phyloP scores from a whole-genome alignment of 805 yeast genomes.

The Candida arabinofermentans region DNA sequence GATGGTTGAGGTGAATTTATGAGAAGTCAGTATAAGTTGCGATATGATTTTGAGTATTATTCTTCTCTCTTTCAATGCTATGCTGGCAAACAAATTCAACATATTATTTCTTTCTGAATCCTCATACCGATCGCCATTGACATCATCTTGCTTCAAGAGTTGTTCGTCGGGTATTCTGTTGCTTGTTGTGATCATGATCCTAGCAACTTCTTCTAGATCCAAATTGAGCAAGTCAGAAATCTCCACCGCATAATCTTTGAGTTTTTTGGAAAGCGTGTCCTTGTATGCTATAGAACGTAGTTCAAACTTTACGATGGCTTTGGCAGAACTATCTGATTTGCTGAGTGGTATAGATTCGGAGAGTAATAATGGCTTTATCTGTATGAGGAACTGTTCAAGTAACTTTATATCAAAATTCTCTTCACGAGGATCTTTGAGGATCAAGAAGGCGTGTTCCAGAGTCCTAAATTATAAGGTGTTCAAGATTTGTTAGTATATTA shows the following conservation, averaged over 20 bases:
- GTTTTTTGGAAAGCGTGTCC: slow-evolving; percentile 24
- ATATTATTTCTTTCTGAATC: slow-evolving; percentile 33
- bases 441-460: slow-evolving; percentile 18
- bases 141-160: slow-evolving; percentile 12
- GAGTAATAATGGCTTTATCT: slow-evolving; percentile 13
- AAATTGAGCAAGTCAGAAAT: slow-evolving; percentile 37
- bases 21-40: slow-evolving; percentile 32
- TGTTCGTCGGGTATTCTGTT: slow-evolving; percentile 34
- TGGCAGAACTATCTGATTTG: slow-evolving; percentile 1
- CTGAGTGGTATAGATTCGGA: slow-evolving; percentile 14
- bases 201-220: slow-evolving; percentile 43
- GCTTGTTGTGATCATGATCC: slow-evolving; percentile 40
- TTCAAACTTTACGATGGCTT: slow-evolving; percentile 4
- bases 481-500: slow-evolving; percentile 14
- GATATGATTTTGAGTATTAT: slow-evolving; percentile 40
- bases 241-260: slow-evolving; percentile 36
- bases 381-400: slow-evolving; percentile 8
- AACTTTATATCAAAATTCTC: slow-evolving; percentile 8
- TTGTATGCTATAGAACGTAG: slow-evolving; percentile 10
- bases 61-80: slow-evolving; percentile 50
- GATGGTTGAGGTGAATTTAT: slow-evolving; percentile 21
- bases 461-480: slow-evolving; percentile 14
- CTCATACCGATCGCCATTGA: slow-evolving; percentile 21
- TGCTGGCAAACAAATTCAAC: slow-evolving; percentile 33
- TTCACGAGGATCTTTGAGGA: slow-evolving; percentile 8